Conservation (phyloP, 306 rosid genomes). For the Sphenostylis stenocarpa region DNA sequence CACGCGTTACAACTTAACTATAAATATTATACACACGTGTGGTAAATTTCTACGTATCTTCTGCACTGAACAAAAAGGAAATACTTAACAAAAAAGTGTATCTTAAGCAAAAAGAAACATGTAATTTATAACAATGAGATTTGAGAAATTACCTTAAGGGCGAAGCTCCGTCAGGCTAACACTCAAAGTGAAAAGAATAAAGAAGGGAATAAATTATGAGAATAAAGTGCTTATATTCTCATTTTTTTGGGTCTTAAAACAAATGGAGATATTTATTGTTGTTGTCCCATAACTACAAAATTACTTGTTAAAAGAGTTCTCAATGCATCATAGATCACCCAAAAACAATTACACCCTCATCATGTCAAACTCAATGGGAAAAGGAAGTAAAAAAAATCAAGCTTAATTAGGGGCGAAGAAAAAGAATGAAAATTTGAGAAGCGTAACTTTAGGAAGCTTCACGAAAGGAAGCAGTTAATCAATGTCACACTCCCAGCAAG, state of each 20-base stretch:
- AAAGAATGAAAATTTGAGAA: conserved; percentile 1
- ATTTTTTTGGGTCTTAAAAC: neutral
- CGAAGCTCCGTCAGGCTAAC: conserved; percentile 29
- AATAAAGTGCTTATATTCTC: neutral
- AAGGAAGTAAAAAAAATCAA: neutral
- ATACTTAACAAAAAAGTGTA: neutral
- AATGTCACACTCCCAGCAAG: conserved; percentile 19
- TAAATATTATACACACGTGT: too few species aligned
- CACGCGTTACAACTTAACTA: too few species aligned
- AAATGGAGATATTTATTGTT: neutral
- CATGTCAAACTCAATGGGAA: neutral
- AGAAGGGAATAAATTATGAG: conserved; percentile 11
- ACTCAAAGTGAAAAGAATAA: conserved; percentile 24
- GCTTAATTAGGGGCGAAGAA: neutral
- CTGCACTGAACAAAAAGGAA: too few species aligned
- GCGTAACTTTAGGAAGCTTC: conserved; percentile 35
- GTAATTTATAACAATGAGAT: neutral
- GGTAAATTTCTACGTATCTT: too few species aligned
- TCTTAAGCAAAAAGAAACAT: neutral
- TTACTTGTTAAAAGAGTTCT: neutral
- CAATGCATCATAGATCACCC: neutral
- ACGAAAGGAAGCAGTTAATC: conserved; percentile 20
- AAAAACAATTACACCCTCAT: neutral
- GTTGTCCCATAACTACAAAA: neutral
- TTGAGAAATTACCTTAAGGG: conserved; percentile 1